Percentiles rank a stretch among this genome's conserved stretches.
Evolutionary conservation across 2,329 filamentous ascomycete genomes (phyloP).

Genomic region (Fusarium tupiense): DNA sequence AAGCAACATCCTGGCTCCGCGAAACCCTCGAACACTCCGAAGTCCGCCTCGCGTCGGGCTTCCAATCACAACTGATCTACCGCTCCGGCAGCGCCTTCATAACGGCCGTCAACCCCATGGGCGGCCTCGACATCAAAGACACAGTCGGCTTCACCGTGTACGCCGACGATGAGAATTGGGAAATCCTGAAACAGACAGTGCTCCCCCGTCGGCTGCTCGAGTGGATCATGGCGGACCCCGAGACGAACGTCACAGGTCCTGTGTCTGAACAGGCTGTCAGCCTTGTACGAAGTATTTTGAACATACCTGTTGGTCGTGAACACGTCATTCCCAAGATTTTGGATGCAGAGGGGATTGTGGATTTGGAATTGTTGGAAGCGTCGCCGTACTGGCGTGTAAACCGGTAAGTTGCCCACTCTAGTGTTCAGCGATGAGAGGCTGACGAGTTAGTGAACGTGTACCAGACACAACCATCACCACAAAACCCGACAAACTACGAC

Average conservation of each 20-base stretch:
- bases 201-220: constrained; percentile 36
- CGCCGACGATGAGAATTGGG: constrained; percentile 32
- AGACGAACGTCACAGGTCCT: background rate
- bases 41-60: constrained; percentile 8
- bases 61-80: constrained; percentile 15
- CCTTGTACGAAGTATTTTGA: constrained; percentile 26
- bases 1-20: constrained; percentile 20
- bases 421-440: background rate
- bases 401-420: background rate
- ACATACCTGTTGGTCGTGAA: constrained; percentile 21
- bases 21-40: constrained; percentile 31
- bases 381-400: constrained; percentile 34
- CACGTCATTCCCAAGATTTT: constrained; percentile 23
- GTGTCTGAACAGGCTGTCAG: constrained; percentile 32
- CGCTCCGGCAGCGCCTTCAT: constrained; percentile 25
- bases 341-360: constrained; percentile 30
- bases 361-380: constrained; percentile 21
- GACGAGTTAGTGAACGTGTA: constrained; percentile 20
- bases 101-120: constrained; percentile 23
- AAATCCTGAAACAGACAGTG: constrained; percentile 27
- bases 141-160: constrained; percentile 31
- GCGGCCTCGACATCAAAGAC: constrained; percentile 30
- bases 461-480: constrained; percentile 24
- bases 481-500: constrained; percentile 16
- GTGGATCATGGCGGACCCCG: constrained; percentile 39